A percentile compares a stretch with the other conserved stretches of the same genome.
Evolutionary conservation across 352 stramenopile species (phyloP).

Genomic region (Phytopythium helicoides): DNA sequence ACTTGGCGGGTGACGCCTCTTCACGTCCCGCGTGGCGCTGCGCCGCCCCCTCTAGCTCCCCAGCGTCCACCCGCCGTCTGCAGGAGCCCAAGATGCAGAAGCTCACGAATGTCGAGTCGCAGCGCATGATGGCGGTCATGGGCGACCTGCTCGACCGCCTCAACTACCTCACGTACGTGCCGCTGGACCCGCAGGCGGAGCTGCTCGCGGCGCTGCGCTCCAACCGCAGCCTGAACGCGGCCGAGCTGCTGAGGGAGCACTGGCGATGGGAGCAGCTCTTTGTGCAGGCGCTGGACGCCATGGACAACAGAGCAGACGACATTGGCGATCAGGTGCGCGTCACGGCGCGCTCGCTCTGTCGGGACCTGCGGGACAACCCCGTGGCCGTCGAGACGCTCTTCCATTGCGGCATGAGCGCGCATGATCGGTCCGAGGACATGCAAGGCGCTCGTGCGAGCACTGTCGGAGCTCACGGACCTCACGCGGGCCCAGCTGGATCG

Average conservation of each 20-base stretch:
- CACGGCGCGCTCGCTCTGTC: conserved; percentile 61
- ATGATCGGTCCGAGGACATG: conserved; percentile 64
- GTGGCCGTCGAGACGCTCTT: conserved; percentile 77
- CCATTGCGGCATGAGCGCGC: conserved; percentile 47
- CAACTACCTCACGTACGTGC: conserved; percentile 86
- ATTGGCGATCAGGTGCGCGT: conserved; percentile 75
- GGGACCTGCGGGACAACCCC: conserved; percentile 67
- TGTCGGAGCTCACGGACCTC: conserved; percentile 82
- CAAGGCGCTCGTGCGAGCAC: conserved; percentile 68
- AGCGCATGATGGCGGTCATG: conserved; percentile 87
- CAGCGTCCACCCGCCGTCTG: no score
- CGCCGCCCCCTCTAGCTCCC: no score
- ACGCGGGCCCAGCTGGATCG: conserved; percentile 77
- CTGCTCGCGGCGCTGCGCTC: conserved; percentile 59
- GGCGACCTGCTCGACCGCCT: conserved; percentile 80
- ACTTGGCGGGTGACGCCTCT: no score
- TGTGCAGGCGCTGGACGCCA: conserved; percentile 50
- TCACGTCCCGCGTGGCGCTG: no score
- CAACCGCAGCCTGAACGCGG: conserved; percentile 56
- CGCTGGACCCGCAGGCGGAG: conserved; percentile 49
- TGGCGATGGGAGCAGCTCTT: conserved; percentile 82
- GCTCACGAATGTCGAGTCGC: conserved; percentile 86
- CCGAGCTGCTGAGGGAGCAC: conserved; percentile 62
- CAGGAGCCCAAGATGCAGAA: no score
- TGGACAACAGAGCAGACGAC: conserved; percentile 62